Evolutionary conservation across 2,329 filamentous ascomycete genomes (phyloP).

Genomic region (Fusarium redolens): DNA sequence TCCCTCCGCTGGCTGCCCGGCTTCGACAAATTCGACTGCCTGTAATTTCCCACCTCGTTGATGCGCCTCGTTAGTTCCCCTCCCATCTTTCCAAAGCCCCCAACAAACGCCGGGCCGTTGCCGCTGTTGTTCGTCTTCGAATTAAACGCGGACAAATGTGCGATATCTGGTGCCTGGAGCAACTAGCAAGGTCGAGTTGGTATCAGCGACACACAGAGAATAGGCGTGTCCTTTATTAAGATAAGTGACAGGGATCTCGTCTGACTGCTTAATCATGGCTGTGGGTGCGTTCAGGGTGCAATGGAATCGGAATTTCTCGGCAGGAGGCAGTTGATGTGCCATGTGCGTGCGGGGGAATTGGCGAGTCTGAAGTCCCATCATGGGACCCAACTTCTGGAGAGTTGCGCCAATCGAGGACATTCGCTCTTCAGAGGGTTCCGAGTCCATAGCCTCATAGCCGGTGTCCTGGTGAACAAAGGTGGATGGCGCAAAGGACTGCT

Average conservation of each 20-base stretch:
- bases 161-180: slow-evolving; percentile 77
- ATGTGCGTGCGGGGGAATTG: slow-evolving; percentile 50
- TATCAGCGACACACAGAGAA: slow-evolving; percentile 87
- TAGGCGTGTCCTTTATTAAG: slow-evolving; percentile 98
- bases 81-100: slow-evolving; percentile 93
- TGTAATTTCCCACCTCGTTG: slow-evolving; percentile 91
- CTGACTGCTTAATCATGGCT: slow-evolving; percentile 89
- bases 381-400: slow-evolving; percentile 70
- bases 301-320: slow-evolving; percentile 87
- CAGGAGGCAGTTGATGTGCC: slow-evolving; percentile 62
- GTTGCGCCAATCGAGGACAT: slow-evolving; percentile 69
- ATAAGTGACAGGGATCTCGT: slow-evolving; percentile 95
- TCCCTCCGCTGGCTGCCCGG: slow-evolving; percentile 67
- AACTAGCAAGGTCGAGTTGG: slow-evolving; percentile 68
- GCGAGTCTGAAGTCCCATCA: slow-evolving; percentile 53
- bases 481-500: slow-evolving; percentile 77
- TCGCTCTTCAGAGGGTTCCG: slow-evolving; percentile 61
- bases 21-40: slow-evolving; percentile 91
- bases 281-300: slow-evolving; percentile 92
- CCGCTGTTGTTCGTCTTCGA: slow-evolving; percentile 94
- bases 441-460: slow-evolving; percentile 78
- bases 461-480: slow-evolving; percentile 84
- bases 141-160: slow-evolving; percentile 94
- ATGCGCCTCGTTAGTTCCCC: slow-evolving; percentile 93
- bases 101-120: slow-evolving; percentile 86